Evolutionary conservation across 208 protist genomes (phyloP), one percentile per base, ranked within the genome.

Genomic region (Leishmania mexicana): DNA sequence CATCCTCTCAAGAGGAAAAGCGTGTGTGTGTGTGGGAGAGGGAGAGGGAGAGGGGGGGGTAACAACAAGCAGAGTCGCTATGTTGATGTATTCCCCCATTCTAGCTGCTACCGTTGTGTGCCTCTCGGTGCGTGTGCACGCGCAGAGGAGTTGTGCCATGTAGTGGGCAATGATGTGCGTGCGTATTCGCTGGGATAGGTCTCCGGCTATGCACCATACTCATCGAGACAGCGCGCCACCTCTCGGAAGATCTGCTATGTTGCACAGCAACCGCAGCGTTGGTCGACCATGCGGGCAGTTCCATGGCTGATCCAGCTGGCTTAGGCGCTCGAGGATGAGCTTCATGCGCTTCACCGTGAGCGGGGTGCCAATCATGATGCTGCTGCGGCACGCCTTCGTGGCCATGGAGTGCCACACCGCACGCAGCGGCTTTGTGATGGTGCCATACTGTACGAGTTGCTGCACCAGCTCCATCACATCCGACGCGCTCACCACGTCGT

Each of bases 201-300:
- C 24, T 38, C 24, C 40, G 8, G 70, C 47, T 74, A 17, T 3
- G 45, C 45, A 19, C 2, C 40, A 35, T 45, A 21, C 42, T 76
- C 51, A 76, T 62, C n/a, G 73, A 15, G 45, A 19, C 73, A 31
- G n/a, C 13, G 35, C 31, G 3, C 54, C 57, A 64, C 57, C 38
- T n/a, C 79, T 47, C n/a, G 68, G 73, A 35, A 88, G 75, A n/a
- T 84, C 68, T 7, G 80, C 77, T 1, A 96, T 77, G 64, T 83
- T 91, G 35, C 85, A 78, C 24, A 96, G 76, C 71, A 95, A 88
- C 51, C 96, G 90, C 71, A 98, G 77, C 19, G 97, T 99, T 7
- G 97, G 96, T 35, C 98, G 87, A 38, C 98, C 98, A 83, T 99
- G 98, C n/a, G 98, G 98, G 76, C 97, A 99, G 86, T 93, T 96